phyloP scores from a whole-genome alignment of 768 basidiomycete species.

The Solioccasus polychromus region DNA sequence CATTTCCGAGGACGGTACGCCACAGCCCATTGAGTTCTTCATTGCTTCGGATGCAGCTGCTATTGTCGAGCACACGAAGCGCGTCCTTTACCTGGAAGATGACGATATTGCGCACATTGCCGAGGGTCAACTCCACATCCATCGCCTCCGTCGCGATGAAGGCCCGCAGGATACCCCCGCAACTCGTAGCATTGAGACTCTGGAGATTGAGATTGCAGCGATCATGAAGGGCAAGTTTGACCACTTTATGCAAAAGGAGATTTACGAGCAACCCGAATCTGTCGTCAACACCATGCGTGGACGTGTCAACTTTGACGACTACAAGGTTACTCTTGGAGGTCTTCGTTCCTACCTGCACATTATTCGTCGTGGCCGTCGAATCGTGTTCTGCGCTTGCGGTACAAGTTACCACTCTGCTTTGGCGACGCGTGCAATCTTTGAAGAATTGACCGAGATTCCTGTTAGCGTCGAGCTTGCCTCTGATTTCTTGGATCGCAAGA shows the following conservation, averaged over 20 bases:
- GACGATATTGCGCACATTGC: slow-evolving; percentile 98
- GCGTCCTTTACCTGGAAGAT: slow-evolving; percentile 97
- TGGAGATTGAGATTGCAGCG: slow-evolving; percentile 98
- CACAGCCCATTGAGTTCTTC: slow-evolving; percentile 99
- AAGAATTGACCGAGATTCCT: slow-evolving; percentile 98
- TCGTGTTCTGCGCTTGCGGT: slow-evolving; percentile 98
- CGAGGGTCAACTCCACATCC: slow-evolving; percentile 97
- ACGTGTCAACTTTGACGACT: slow-evolving; percentile 95
- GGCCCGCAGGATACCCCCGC: slow-evolving; percentile 52
- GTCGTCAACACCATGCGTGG: slow-evolving; percentile 99
- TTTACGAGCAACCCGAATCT: slow-evolving; percentile 98
- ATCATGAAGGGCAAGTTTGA: slow-evolving; percentile 99
- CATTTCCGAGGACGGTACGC: slow-evolving; percentile 97
- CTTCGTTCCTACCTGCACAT: slow-evolving; percentile 93
- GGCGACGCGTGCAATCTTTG: slow-evolving; percentile 96
- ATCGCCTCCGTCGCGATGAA: slow-evolving; percentile 91
- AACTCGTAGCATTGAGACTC: slow-evolving; percentile 94
- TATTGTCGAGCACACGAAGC: slow-evolving; percentile 97
- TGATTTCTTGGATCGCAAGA: slow-evolving; percentile 98
- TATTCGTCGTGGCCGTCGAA: slow-evolving; percentile 90
- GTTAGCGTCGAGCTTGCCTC: slow-evolving; percentile 96
- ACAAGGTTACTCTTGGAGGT: slow-evolving; percentile 91
- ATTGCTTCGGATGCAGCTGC: slow-evolving; percentile 97
- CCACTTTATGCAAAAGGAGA: slow-evolving; percentile 99
- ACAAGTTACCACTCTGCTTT: slow-evolving; percentile 97